Percentiles rank a stretch among this genome's conserved stretches.
phyloP scores from a whole-genome alignment of 2,329 filamentous ascomycete genomes.

The Akanthomyces uredinophilus region DNA sequence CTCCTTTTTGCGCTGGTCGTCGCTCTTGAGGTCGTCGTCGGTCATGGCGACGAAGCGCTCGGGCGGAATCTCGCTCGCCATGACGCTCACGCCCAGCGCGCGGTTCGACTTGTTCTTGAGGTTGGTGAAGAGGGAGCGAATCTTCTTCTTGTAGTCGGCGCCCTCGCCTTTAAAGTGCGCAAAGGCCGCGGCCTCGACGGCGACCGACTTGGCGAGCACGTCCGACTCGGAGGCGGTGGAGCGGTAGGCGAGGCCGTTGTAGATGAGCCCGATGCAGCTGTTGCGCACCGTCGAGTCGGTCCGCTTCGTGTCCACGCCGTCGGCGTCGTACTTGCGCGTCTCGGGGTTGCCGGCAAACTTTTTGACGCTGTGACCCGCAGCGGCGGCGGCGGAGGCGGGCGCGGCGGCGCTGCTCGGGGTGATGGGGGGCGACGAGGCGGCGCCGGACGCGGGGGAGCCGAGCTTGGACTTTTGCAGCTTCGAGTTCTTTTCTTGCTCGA shows the following conservation, averaged over 20 bases:
- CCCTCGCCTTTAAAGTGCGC: conserved; percentile 64
- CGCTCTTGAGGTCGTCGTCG: conserved; percentile 85
- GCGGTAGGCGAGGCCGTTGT: conserved; percentile 75
- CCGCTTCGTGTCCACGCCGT: conserved; percentile 71
- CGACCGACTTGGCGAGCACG: conserved; percentile 69
- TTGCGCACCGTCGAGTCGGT: conserved; percentile 73
- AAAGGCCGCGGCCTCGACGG: conserved; percentile 78
- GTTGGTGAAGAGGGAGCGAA: conserved; percentile 89
- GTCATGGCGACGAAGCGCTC: conserved; percentile 79
- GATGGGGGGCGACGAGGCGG: conserved; percentile 51
- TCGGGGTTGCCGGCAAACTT: conserved; percentile 62
- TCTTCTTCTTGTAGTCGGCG: conserved; percentile 76
- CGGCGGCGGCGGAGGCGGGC: conserved; percentile 5
- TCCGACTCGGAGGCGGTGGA: conserved; percentile 66
- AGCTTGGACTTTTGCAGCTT: conserved; percentile 38
- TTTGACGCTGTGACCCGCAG: conserved; percentile 32
- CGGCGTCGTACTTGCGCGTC: conserved; percentile 76
- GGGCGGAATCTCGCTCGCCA: conserved; percentile 66
- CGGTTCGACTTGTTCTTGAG: conserved; percentile 89
- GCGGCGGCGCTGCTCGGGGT: background rate
- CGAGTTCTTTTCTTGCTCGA: conserved; percentile 58
- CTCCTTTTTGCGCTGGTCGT: conserved; percentile 72
- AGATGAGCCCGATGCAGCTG: conserved; percentile 83
- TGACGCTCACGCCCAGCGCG: conserved; percentile 68
- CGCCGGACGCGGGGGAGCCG: conserved; percentile 37